A percentile compares a stretch with the other conserved stretches of the same genome.
phyloP scores from a whole-genome alignment of 768 basidiomycete species.

The Pholiota microspora region DNA sequence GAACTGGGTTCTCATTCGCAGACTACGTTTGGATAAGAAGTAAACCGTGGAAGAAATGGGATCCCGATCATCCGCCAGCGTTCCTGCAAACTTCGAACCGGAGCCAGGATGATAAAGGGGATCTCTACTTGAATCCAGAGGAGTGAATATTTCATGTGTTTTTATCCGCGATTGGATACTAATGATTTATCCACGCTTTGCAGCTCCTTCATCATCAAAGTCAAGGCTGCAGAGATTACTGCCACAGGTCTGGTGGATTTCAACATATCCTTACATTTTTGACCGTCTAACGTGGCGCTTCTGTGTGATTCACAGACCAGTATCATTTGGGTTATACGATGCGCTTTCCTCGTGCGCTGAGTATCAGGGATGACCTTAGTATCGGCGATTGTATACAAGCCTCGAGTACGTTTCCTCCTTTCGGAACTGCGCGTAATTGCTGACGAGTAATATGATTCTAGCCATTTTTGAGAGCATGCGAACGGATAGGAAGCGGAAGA shows the following conservation, averaged over 20 bases:
- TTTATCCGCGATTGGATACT: background rate
- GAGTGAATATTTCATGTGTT: conserved; percentile 51
- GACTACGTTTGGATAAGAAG: conserved; percentile 85
- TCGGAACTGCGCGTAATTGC: background rate
- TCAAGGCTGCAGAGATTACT: conserved; percentile 93
- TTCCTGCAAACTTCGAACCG: conserved; percentile 65
- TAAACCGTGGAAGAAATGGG: conserved; percentile 83
- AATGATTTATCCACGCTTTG: background rate
- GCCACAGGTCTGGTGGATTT: conserved; percentile 50
- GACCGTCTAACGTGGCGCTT: too few species aligned
- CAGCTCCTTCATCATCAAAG: conserved; percentile 90
- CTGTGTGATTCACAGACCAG: conserved; percentile 48
- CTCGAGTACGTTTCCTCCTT: conserved; percentile 41
- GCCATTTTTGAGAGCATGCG: conserved; percentile 61
- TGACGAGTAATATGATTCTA: conserved; percentile 24
- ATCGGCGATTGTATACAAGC: conserved; percentile 73
- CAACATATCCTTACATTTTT: background rate
- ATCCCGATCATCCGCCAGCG: conserved; percentile 67
- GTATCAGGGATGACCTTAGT: conserved; percentile 76
- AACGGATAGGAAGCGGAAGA: conserved; percentile 71
- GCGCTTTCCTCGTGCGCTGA: conserved; percentile 87
- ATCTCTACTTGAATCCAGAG: conserved; percentile 86
- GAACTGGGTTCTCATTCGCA: conserved; percentile 80
- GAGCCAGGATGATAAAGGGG: conserved; percentile 77
- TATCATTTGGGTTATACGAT: conserved; percentile 88